These are phyloP conservation scores for Penicillium sp. DNA, from an alignment of 2,329 filamentous ascomycete genomes.

Conservation along the genomic window DNA sequence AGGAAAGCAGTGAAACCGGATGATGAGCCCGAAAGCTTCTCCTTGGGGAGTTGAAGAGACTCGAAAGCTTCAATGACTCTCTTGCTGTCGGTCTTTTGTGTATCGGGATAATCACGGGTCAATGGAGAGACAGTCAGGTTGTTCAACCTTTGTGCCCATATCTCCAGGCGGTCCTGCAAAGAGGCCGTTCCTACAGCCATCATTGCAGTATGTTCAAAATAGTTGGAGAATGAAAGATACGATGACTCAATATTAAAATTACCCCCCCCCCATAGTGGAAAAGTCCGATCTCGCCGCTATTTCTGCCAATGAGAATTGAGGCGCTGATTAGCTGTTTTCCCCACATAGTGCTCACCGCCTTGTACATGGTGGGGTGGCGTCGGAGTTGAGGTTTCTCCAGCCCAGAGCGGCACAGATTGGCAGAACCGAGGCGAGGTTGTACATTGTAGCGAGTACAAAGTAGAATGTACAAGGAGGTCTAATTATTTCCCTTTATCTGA, in stretches of 20 bases:
- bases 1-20: conserved; percentile 45
- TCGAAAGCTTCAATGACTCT: conserved; percentile 47
- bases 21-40: conserved; percentile 37
- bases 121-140: conserved; percentile 47
- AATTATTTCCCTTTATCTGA: neutral
- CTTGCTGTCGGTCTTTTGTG: conserved; percentile 38
- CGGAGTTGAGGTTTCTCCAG: neutral
- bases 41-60: conserved; percentile 39
- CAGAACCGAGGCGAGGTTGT: neutral
- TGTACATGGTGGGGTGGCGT: neutral
- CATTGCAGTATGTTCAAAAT: conserved; percentile 26
- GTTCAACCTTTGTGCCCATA: conserved; percentile 44
- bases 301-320: conserved; percentile 5
- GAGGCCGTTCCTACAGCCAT: conserved; percentile 37
- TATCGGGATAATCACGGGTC: conserved; percentile 47
- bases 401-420: neutral
- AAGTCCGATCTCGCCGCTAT: conserved; percentile 32
- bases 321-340: conserved; percentile 18
- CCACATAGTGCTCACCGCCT: conserved; percentile 22
- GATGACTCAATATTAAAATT: conserved; percentile 27
- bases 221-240: conserved; percentile 14
- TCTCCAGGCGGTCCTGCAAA: conserved; percentile 42
- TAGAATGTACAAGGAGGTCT: neutral
- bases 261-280: conserved; percentile 21
- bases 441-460: neutral